These are phyloP conservation scores for Suhomyces taliae DNA, from an alignment of 1,139 yeast genomes.

Conservation along the genomic window DNA sequence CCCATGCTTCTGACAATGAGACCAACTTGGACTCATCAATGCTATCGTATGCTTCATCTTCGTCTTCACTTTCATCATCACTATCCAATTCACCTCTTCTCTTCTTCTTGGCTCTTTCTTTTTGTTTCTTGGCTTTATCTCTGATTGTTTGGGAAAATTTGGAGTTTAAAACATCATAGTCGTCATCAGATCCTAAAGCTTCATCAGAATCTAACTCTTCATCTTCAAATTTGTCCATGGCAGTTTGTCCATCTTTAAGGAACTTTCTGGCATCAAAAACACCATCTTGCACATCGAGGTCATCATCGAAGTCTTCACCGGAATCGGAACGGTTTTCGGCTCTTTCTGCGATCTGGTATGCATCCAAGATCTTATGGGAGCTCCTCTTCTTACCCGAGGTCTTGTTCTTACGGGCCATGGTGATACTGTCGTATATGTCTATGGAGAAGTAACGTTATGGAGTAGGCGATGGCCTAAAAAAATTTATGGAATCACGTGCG, in stretches of 20 bases:
- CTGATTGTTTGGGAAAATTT: conserved; percentile 68
- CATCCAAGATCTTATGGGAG: conserved; percentile 41
- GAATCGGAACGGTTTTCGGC: conserved; percentile 25
- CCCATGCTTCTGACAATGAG: conserved; percentile 87
- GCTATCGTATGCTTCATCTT: conserved; percentile 49
- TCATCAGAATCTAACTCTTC: conserved; percentile 79
- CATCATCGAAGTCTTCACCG: conserved; percentile 17
- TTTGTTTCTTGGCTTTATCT: conserved; percentile 47
- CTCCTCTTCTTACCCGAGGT: conserved; percentile 32
- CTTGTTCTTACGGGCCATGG: conserved; percentile 19
- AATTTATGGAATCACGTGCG: not conserved
- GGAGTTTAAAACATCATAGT: conserved; percentile 63
- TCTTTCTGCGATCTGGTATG: conserved; percentile 48
- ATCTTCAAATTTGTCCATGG: conserved; percentile 47
- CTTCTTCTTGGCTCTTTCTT: conserved; percentile 25
- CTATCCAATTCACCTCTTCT: conserved; percentile 17
- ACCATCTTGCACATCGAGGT: conserved; percentile 36
- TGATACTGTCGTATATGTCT: not conserved
- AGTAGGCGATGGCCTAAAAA: conserved; percentile 1
- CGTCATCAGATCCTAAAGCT: conserved; percentile 76
- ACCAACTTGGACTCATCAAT: conserved; percentile 74
- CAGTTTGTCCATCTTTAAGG: conserved; percentile 24
- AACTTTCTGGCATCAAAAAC: conserved; percentile 45
- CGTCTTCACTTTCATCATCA: conserved; percentile 23
- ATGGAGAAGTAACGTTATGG: not conserved